Evolutionary conservation across 441 rosid genomes (phyloP), one percentile per base, ranked within the genome.

Genomic region (Adansonia gregorii): DNA sequence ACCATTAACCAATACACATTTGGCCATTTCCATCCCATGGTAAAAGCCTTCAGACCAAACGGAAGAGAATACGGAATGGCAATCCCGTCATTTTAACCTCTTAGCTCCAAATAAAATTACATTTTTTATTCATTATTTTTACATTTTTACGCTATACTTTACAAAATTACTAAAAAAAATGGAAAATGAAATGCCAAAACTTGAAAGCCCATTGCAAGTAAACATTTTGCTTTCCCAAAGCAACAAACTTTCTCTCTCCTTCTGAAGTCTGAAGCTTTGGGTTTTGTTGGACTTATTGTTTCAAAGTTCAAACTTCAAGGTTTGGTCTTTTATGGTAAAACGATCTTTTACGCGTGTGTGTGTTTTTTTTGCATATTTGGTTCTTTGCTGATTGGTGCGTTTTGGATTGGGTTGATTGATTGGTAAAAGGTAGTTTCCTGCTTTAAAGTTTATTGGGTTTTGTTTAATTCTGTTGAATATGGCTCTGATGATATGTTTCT

Each of bases 201-300:
- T 81, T 84, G 83, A 79, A 80, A 79, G 82, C 83, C 67, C 79
- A 81, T 81, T 76, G 59, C 67, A 67, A 73, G 73, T 22, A 51
- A 74, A 74, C 43, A 54, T 54, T 52, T 68, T 78, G 76, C 70
- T 75, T 75, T 64, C 58, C 24, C 78, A 51, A 81, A 71, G 73
- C 79, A 17, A 56, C 79, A 73, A 77, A 22, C 69, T 27, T 71
- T 59, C 65, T 80, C 74, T 82, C 67, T 43, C 74, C 46, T 73
- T 75, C 74, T 64, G 76, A 76, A 79, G 72, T 78, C 76, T 68
- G 78, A 8, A 1, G 74, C 78, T 80, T 67, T 75, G 78, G 70
- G 54, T 31, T 52, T 71, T 1, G 48, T 54, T 31, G 63, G 46
- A 19, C 19, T 67, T 58, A 9, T 68, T 35, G 65, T 78, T 70